Conservation (phyloP, 192 early-diverging fungal genomes). For the Diversispora eburnea region DNA sequence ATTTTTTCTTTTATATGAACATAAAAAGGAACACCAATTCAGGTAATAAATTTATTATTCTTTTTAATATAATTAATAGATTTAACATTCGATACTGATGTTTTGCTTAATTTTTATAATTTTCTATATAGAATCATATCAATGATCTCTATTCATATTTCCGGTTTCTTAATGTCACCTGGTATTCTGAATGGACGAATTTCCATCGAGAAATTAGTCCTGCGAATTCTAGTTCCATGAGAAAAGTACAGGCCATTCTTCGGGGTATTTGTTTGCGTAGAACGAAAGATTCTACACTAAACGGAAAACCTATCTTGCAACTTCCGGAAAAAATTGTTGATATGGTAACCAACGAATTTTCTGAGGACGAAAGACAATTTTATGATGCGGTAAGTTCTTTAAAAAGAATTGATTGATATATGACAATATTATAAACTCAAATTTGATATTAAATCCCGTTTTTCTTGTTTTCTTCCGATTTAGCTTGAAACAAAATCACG, state of each 20-base stretch:
- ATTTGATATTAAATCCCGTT: background rate
- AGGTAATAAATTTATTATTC: background rate
- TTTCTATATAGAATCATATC: constrained; percentile 38
- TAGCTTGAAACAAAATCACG: constrained; percentile 35
- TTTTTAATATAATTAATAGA: background rate
- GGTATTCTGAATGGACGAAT: constrained; percentile 45
- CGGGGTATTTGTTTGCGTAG: constrained; percentile 62
- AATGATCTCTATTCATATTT: constrained; percentile 70
- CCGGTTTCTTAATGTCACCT: constrained; percentile 61
- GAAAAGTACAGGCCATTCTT: constrained; percentile 58
- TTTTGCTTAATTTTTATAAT: constrained; percentile 7
- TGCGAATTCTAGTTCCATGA: constrained; percentile 38
- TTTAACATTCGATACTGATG: background rate
- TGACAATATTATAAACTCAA: background rate
- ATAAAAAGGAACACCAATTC: background rate
- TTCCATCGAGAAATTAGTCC: constrained; percentile 41
- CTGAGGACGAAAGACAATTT: constrained; percentile 52
- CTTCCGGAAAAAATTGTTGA: constrained; percentile 54
- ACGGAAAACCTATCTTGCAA: constrained; percentile 60
- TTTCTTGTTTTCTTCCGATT: background rate
- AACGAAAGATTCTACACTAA: constrained; percentile 59
- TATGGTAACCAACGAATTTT: constrained; percentile 44
- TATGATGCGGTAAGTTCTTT: constrained; percentile 39
- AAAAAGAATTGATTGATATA: background rate
- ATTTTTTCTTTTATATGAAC: background rate